phyloP scores from a whole-genome alignment of 2,329 filamentous ascomycete genomes.

The Colletotrichum karsti region DNA sequence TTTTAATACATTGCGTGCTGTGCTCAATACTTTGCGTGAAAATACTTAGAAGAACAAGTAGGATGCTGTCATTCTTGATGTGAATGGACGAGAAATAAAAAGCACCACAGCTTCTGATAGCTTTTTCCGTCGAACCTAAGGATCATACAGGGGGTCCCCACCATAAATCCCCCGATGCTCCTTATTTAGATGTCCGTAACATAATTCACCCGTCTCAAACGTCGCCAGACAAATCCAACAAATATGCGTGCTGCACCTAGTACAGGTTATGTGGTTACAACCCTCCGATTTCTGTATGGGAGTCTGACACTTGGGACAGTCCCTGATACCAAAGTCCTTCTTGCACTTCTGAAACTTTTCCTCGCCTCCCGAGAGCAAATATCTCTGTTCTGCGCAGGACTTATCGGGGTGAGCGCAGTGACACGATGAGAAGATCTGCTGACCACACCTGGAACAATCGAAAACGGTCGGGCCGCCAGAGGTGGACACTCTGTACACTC shows the following conservation, averaged over 20 bases:
- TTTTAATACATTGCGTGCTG: too few relatives aligned
- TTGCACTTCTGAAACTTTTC: slow-evolving; percentile 40
- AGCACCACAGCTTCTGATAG: too few relatives aligned
- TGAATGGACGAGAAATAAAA: too few relatives aligned
- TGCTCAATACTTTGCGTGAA: too few relatives aligned
- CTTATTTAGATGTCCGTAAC: neutral
- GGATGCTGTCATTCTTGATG: too few relatives aligned
- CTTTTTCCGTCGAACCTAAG: too few relatives aligned
- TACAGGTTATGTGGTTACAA: slow-evolving; percentile 57
- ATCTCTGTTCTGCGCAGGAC: slow-evolving; percentile 44
- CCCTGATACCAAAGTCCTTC: slow-evolving; percentile 44
- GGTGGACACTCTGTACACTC: slow-evolving; percentile 45
- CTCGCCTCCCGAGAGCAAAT: slow-evolving; percentile 34
- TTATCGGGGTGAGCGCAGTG: slow-evolving; percentile 40
- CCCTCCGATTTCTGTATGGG: slow-evolving; percentile 52
- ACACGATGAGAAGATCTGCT: slow-evolving; percentile 44
- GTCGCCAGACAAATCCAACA: slow-evolving; percentile 55
- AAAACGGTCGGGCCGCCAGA: slow-evolving; percentile 17
- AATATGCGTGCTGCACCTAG: slow-evolving; percentile 49
- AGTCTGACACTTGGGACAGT: slow-evolving; percentile 50
- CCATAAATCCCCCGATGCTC: too few relatives aligned
- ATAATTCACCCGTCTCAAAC: slow-evolving; percentile 34
- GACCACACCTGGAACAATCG: slow-evolving; percentile 47
- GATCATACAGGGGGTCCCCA: too few relatives aligned
- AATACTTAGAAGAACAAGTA: too few relatives aligned